Percentiles rank a stretch among this genome's conserved stretches.
phyloP scores from a whole-genome alignment of 2,329 filamentous ascomycete species.

The Nectriaceae sp. region DNA sequence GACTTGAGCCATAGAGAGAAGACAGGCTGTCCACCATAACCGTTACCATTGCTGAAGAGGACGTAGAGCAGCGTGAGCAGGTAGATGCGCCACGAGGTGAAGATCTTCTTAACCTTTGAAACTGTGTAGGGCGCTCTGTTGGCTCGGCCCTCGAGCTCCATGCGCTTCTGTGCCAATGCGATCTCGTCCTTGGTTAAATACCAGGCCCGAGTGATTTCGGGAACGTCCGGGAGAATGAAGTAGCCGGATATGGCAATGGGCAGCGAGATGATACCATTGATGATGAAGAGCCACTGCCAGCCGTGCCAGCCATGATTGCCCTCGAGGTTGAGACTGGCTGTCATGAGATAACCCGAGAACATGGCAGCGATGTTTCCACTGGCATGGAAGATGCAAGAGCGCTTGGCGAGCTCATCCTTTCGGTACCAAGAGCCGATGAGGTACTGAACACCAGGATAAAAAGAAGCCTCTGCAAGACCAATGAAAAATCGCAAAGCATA shows the following conservation, averaged over 20 bases:
- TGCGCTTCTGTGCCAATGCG: slow-evolving; percentile 28
- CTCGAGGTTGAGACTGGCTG: slow-evolving; percentile 40
- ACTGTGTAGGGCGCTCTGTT: slow-evolving; percentile 41
- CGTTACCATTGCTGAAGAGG: slow-evolving; percentile 63
- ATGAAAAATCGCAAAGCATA: slow-evolving; percentile 46
- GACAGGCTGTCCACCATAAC: slow-evolving; percentile 51
- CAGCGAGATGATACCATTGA: slow-evolving; percentile 37
- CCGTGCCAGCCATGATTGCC: slow-evolving; percentile 49
- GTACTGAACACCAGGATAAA: slow-evolving; percentile 42
- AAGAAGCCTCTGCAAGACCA: slow-evolving; percentile 41
- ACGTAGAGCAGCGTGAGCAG: slow-evolving; percentile 59
- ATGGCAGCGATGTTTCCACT: slow-evolving; percentile 30
- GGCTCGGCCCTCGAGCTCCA: slow-evolving; percentile 46
- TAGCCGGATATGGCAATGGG: slow-evolving; percentile 35
- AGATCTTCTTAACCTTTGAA: slow-evolving; percentile 60
- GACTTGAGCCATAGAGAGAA: slow-evolving; percentile 54
- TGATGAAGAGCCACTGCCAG: slow-evolving; percentile 45
- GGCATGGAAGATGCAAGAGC: slow-evolving; percentile 44
- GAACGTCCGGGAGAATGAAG: slow-evolving; percentile 33
- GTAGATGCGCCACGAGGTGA: slow-evolving; percentile 67
- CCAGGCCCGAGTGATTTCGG: slow-evolving; percentile 29
- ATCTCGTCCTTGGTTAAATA: slow-evolving; percentile 31
- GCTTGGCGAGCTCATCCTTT: slow-evolving; percentile 44
- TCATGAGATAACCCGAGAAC: slow-evolving; percentile 36
- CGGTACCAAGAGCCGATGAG: slow-evolving; percentile 47